Evolutionary conservation across 345 rosid genomes (phyloP).

Genomic region (Pelargonium nanum): DNA sequence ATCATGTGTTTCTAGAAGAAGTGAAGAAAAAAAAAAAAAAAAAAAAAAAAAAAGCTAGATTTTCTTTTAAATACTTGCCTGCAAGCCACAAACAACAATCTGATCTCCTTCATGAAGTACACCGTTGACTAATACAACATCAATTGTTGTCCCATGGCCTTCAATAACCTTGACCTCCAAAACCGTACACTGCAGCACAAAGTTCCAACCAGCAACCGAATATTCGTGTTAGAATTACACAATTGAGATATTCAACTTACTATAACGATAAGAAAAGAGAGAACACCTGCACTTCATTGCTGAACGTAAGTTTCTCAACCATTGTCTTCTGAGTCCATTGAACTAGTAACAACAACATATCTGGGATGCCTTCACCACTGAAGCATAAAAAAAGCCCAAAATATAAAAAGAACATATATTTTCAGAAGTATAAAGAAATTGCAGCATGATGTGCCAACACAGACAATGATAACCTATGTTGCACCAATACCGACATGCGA

Average conservation of each 20-base stretch:
- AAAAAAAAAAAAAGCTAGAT: background rate
- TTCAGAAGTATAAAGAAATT: background rate
- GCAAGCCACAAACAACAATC: constrained; percentile 88
- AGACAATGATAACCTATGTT: no score
- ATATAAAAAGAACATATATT: constrained; percentile 1
- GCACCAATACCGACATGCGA: no score
- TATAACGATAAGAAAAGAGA: background rate
- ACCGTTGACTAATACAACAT: constrained; percentile 86
- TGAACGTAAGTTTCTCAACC: constrained; percentile 83
- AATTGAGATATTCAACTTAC: background rate
- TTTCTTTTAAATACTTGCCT: constrained; percentile 52
- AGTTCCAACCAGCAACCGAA: constrained; percentile 20
- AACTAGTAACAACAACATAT: constrained; percentile 66
- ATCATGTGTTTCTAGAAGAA: no score
- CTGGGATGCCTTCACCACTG: constrained; percentile 96
- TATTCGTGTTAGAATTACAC: constrained; percentile 8
- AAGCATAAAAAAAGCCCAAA: constrained; percentile 16
- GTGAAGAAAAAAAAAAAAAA: constrained; percentile 1
- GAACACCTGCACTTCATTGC: constrained; percentile 66
- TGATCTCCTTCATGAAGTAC: constrained; percentile 90
- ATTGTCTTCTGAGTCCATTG: constrained; percentile 93
- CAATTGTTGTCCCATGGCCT: constrained; percentile 93
- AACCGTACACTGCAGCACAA: constrained; percentile 68
- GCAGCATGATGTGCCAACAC: background rate
- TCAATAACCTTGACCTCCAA: constrained; percentile 93